A percentile compares a stretch with the other conserved stretches of the same genome.
Conservation (phyloP, 1,284 basidiomycete genomes). For the Rhodotorula sp. region DNA sequence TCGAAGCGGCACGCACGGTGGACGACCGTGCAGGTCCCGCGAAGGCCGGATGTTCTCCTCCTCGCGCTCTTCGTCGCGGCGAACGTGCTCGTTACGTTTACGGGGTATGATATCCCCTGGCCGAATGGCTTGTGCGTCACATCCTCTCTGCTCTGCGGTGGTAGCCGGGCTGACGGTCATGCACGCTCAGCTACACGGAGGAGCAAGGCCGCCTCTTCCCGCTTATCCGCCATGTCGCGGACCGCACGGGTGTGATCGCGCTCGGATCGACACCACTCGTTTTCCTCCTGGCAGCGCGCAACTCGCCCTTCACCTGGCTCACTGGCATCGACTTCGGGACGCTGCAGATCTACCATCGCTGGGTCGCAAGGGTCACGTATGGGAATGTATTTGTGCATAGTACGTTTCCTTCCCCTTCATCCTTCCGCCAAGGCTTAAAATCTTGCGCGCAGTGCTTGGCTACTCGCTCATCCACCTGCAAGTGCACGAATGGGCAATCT, state of each 20-base stretch:
- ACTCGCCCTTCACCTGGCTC: slow-evolving; percentile 47
- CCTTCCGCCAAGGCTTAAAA: background rate
- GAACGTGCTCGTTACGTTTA: background rate
- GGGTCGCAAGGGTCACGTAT: slow-evolving; percentile 48
- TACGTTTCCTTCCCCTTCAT: background rate
- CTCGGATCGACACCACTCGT: slow-evolving; percentile 48
- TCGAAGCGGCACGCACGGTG: background rate
- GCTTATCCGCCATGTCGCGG: slow-evolving; percentile 37
- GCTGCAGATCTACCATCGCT: slow-evolving; percentile 50
- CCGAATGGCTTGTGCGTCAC: slow-evolving; percentile 6
- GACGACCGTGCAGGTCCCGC: slow-evolving; percentile 21
- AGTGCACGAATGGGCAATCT: background rate
- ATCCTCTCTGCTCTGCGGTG: background rate
- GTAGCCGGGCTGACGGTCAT: background rate
- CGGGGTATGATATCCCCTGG: background rate
- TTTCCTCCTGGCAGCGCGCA: slow-evolving; percentile 49
- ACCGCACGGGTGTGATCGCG: slow-evolving; percentile 46
- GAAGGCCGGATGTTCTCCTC: background rate
- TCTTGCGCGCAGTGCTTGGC: background rate
- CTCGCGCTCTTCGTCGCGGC: background rate
- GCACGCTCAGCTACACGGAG: background rate
- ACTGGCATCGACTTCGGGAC: slow-evolving; percentile 47
- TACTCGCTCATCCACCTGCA: background rate
- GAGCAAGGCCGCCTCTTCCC: background rate
- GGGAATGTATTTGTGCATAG: slow-evolving; percentile 46